Conservation (phyloP, 345 rosid species). For the Eucalyptus curtisii region DNA sequence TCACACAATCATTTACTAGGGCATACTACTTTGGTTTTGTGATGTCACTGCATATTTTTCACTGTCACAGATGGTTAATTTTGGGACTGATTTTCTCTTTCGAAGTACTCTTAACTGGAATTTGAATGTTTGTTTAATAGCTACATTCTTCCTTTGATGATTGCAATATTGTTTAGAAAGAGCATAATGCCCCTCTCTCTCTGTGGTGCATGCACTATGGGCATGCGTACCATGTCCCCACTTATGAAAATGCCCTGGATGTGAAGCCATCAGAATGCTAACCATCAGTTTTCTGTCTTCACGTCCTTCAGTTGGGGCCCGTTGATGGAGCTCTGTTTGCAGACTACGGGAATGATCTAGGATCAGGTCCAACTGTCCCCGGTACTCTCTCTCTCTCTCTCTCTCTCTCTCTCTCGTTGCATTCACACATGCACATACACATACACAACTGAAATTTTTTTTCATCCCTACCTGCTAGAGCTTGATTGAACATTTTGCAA, state of each 20-base stretch:
- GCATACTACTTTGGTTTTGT: not conserved
- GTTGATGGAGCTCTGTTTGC: constrained; percentile 78
- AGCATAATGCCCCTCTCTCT: not conserved
- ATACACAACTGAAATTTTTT: not conserved
- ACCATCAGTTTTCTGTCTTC: not conserved
- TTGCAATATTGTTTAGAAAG: not conserved
- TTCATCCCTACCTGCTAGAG: not conserved
- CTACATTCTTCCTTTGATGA: not conserved
- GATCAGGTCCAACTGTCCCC: constrained; percentile 69
- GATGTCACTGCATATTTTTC: not conserved
- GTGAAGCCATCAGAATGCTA: not conserved
- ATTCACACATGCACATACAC: not conserved
- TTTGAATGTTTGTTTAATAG: not conserved
- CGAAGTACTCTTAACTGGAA: not conserved
- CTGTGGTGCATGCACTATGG: not conserved
- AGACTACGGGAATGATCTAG: constrained; percentile 88
- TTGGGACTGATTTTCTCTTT: not conserved
- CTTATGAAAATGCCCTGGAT: not conserved
- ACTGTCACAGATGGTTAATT: not conserved
- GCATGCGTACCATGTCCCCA: not conserved
- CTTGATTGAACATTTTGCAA: not conserved
- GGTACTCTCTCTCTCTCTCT: constrained; percentile 23
- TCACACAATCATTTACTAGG: not conserved
- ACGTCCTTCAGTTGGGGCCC: constrained; percentile 57
- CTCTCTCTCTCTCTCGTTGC: not conserved